Percentiles rank a stretch among this genome's conserved stretches.
Evolutionary conservation across 305 asterid genomes (phyloP).

Genomic region (Fraxinus paxiana): DNA sequence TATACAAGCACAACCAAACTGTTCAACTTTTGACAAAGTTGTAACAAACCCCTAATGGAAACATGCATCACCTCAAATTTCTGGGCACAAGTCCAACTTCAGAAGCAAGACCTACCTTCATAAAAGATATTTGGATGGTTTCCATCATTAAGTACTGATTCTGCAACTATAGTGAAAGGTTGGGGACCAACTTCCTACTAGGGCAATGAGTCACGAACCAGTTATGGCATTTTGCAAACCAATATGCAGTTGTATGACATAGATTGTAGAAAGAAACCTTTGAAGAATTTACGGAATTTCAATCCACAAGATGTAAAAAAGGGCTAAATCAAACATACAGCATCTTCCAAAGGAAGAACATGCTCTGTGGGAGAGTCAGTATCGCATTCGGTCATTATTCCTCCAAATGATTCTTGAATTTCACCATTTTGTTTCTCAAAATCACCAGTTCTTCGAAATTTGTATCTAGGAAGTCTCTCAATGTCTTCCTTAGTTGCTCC

Average conservation of each 20-base stretch:
- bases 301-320: neutral
- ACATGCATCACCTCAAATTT: neutral
- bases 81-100: neutral
- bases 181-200: neutral
- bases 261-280: neutral
- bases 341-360: conserved; percentile 78
- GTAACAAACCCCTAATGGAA: neutral
- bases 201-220: neutral
- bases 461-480: conserved; percentile 78
- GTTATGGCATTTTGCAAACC: neutral
- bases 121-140: neutral
- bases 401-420: conserved; percentile 82
- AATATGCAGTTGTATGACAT: neutral
- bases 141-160: neutral
- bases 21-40: neutral
- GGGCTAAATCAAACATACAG: conserved; percentile 46
- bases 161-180: neutral
- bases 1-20: neutral
- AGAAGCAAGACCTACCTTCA: neutral
- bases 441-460: conserved; percentile 64
- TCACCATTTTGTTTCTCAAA: conserved; percentile 82
- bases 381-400: conserved; percentile 77
- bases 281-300: neutral
- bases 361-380: conserved; percentile 73
- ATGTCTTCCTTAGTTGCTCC: conserved; percentile 96